These are phyloP conservation scores for Corylus americana DNA, from an alignment of 306 rosid genomes.

Conservation along the genomic window DNA sequence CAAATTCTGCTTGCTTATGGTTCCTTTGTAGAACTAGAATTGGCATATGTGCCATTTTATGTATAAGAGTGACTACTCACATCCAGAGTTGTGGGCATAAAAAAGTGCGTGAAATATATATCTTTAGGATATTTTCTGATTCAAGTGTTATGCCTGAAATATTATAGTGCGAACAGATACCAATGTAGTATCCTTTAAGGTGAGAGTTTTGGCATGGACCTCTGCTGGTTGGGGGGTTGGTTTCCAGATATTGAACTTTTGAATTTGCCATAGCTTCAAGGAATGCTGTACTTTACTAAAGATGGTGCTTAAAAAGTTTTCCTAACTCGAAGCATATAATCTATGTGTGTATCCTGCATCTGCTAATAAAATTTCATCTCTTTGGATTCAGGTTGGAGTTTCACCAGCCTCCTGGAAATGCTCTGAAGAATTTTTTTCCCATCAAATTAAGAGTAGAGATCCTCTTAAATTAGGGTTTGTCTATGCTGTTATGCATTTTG, in stretches of 20 bases:
- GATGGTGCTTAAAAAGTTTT: constrained; percentile 2
- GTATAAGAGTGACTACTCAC: neutral
- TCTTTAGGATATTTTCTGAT: neutral
- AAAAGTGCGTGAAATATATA: neutral
- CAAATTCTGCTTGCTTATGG: neutral
- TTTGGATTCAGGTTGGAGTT: constrained; percentile 30
- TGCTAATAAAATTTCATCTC: neutral
- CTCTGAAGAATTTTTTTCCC: constrained; percentile 86
- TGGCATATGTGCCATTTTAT: neutral
- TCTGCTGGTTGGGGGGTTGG: neutral
- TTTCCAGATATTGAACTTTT: neutral
- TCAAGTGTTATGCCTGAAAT: neutral
- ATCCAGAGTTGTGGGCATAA: neutral
- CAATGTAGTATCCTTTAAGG: neutral
- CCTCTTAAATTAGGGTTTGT: constrained; percentile 90
- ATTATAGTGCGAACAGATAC: neutral
- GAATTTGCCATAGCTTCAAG: neutral
- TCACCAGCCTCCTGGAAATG: constrained; percentile 98
- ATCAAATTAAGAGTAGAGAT: constrained; percentile 81
- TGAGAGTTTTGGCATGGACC: neutral
- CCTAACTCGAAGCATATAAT: constrained; percentile 1
- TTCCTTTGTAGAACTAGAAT: neutral
- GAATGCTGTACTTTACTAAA: constrained; percentile 1
- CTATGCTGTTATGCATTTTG: constrained; percentile 12
- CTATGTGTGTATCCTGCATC: constrained; percentile 6